Percentiles rank a stretch among this genome's conserved stretches.
Conservation (phyloP, 345 rosid species). For the Moringa oleifera region DNA sequence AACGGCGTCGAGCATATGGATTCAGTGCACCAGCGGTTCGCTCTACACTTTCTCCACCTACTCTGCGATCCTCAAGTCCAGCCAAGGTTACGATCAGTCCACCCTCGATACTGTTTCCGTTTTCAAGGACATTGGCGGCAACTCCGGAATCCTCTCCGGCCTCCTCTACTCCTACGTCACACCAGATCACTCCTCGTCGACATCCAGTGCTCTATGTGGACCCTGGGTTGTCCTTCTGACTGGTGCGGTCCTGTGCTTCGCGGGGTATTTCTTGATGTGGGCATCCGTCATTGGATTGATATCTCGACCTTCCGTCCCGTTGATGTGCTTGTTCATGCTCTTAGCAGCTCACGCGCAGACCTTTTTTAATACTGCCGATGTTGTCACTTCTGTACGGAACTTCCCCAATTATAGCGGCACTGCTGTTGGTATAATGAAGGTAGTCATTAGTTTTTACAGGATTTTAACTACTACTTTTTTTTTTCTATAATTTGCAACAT, state of each 20-base stretch:
- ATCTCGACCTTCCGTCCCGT: constrained; percentile 50
- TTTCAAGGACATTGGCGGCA: constrained; percentile 92
- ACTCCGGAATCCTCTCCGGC: constrained; percentile 77
- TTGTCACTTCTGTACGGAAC: constrained; percentile 69
- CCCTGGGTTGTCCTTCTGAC: constrained; percentile 70
- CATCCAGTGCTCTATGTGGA: constrained; percentile 17
- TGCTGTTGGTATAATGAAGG: constrained; percentile 91
- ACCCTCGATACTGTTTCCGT: constrained; percentile 97
- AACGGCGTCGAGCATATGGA: constrained; percentile 85
- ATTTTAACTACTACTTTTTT: too few relatives aligned
- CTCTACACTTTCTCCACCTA: constrained; percentile 80
- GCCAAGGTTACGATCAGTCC: constrained; percentile 73
- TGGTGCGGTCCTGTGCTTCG: constrained; percentile 66
- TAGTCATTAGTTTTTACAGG: too few relatives aligned
- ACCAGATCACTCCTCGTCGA: constrained; percentile 9
- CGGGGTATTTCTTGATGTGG: constrained; percentile 83
- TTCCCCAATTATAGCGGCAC: constrained; percentile 73
- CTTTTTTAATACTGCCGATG: constrained; percentile 67
- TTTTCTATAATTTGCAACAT: too few relatives aligned
- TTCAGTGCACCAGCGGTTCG: constrained; percentile 64
- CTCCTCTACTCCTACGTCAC: constrained; percentile 58
- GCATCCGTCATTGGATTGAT: constrained; percentile 68
- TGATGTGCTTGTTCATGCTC: constrained; percentile 70
- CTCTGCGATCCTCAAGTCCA: constrained; percentile 66
- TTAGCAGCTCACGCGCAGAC: constrained; percentile 72